A percentile compares a stretch with the other conserved stretches of the same genome.
Evolutionary conservation across 2,329 filamentous ascomycete species (phyloP).

Genomic region (Fusarium irregulare): DNA sequence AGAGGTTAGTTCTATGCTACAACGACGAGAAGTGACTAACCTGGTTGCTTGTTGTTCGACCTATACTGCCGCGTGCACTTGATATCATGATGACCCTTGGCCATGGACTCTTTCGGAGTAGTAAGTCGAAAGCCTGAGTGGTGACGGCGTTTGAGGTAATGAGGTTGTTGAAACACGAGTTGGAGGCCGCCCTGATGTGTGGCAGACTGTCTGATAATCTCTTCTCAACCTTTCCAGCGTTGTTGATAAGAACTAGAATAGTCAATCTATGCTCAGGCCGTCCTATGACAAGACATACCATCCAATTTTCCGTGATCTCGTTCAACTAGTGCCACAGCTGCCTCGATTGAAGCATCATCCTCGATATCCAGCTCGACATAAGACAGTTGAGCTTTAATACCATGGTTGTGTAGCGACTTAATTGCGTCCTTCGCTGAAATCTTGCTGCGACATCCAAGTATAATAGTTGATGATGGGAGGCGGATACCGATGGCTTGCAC

Average conservation of each 20-base stretch:
- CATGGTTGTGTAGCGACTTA: not conserved
- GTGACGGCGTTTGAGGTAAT: slow-evolving; percentile 9
- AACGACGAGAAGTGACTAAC: fast-evolving
- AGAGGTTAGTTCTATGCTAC: not conserved
- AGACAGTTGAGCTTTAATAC: not conserved
- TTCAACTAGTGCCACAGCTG: not conserved
- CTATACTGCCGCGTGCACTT: slow-evolving; percentile 12
- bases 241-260: not conserved
- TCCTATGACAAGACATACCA: not conserved
- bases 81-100: slow-evolving; percentile 22
- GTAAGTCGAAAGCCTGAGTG: not conserved
- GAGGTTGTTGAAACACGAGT: slow-evolving; percentile 15
- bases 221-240: slow-evolving; percentile 8
- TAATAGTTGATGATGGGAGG: slow-evolving; percentile 2
- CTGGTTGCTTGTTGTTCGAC: not conserved
- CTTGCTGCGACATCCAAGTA: slow-evolving; percentile 4
- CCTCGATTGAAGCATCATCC: not conserved
- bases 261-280: not conserved
- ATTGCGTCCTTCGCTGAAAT: not conserved
- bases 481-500: slow-evolving; percentile 5
- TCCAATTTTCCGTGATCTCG: not conserved
- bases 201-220: not conserved
- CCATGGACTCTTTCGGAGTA: not conserved
- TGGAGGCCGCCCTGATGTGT: not conserved
- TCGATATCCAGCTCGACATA: slow-evolving; percentile 15